These are phyloP conservation scores for Colletotrichum tanaceti DNA, from an alignment of 2,329 filamentous ascomycete species.

Conservation along the genomic window DNA sequence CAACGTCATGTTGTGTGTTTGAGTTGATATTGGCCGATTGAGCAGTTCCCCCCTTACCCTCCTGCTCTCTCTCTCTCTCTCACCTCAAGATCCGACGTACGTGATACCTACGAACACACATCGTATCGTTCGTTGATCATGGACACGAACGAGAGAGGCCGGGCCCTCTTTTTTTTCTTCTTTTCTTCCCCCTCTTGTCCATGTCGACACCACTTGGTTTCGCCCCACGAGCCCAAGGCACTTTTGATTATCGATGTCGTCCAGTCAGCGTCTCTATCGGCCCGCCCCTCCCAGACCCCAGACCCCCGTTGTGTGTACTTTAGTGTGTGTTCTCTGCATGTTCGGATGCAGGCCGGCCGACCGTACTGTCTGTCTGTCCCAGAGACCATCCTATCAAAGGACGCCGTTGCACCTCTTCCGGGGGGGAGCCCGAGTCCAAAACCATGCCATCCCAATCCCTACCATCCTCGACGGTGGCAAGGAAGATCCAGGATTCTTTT, in stretches of 20 bases:
- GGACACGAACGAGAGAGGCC: background rate
- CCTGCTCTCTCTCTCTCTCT: too few species aligned
- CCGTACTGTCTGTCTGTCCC: background rate
- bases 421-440: background rate
- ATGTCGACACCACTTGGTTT: background rate
- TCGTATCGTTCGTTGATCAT: too few species aligned
- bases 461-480: conserved; percentile 32
- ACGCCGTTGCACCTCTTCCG: background rate
- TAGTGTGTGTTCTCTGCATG: conserved; percentile 2
- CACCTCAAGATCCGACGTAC: too few species aligned
- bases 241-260: conserved; percentile 12
- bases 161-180: background rate
- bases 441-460: background rate
- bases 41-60: background rate
- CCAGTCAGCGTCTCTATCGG: conserved; percentile 25
- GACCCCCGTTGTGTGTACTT: background rate
- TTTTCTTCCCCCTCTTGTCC: too few species aligned
- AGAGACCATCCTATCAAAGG: conserved; percentile 27
- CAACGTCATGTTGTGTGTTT: background rate
- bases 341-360: conserved; percentile 13
- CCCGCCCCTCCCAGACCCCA: conserved; percentile 14
- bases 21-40: background rate
- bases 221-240: background rate
- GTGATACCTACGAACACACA: too few species aligned
- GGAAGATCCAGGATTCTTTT: background rate